phyloP scores from a whole-genome alignment of 306 rosid genomes.

The Citrullus mucosospermus region DNA sequence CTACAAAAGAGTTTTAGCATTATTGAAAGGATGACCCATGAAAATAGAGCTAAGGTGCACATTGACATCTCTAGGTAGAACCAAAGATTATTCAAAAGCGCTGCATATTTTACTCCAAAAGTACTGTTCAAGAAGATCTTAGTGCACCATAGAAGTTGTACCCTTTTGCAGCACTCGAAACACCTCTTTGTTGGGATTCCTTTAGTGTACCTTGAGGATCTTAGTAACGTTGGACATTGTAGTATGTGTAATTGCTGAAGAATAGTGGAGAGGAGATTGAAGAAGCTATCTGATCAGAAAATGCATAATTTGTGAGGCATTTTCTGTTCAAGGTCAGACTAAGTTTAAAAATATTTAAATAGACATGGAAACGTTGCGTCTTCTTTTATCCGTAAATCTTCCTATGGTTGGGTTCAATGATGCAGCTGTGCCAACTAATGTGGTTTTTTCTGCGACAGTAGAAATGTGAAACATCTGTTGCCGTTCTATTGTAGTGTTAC shows the following conservation, averaged over 20 bases:
- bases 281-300: neutral
- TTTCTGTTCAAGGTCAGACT: neutral
- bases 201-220: neutral
- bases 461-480: neutral
- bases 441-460: neutral
- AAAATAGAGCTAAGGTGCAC: no score
- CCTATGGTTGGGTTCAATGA: neutral
- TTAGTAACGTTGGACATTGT: neutral
- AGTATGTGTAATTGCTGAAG: neutral
- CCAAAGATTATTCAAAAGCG: no score
- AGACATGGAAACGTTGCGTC: neutral
- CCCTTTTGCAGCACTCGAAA: neutral
- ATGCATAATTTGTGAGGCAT: neutral
- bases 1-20: no score
- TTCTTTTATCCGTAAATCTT: neutral
- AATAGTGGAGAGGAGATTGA: neutral
- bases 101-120: no score
- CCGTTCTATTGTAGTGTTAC: neutral
- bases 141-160: neutral
- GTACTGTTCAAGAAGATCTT: neutral
- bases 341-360: neutral
- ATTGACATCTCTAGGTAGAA: no score
- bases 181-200: neutral
- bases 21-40: no score
- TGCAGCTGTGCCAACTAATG: neutral